Percentiles rank a stretch among this genome's conserved stretches.
These are phyloP conservation scores for Tubosaeta brunneosetosa DNA, from an alignment of 768 basidiomycete genomes.

Conservation along the genomic window DNA sequence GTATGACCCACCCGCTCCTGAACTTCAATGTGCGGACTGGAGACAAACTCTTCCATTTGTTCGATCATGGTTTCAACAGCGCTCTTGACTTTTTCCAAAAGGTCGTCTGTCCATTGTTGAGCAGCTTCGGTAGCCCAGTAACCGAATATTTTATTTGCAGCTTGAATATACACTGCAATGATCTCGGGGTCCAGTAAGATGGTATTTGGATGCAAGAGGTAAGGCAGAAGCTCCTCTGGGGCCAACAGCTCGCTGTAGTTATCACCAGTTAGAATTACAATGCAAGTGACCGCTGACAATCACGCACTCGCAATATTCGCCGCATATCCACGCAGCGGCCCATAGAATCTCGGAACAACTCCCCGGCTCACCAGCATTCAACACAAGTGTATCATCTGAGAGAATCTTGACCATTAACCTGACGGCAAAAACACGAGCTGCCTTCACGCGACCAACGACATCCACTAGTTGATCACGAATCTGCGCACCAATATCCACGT, in stretches of 20 bases:
- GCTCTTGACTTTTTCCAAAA: conserved; percentile 57
- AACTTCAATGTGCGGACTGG: conserved; percentile 74
- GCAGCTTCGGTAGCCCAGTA: conserved; percentile 76
- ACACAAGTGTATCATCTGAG: conserved; percentile 69
- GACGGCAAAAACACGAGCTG: conserved; percentile 73
- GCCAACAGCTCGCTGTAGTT: conserved; percentile 65
- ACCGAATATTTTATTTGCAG: conserved; percentile 83
- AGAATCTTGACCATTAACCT: conserved; percentile 79
- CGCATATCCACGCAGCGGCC: conserved; percentile 96
- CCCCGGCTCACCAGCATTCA: conserved; percentile 61
- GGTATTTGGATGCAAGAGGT: conserved; percentile 60
- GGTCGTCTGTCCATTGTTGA: conserved; percentile 70
- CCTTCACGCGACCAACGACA: conserved; percentile 76
- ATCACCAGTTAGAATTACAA: conserved; percentile 3
- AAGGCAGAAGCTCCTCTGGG: conserved; percentile 66
- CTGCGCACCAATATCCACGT: conserved; percentile 69
- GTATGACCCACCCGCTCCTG: conserved; percentile 76
- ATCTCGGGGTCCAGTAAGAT: conserved; percentile 58
- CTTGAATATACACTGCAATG: conserved; percentile 76
- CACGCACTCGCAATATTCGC: conserved; percentile 85
- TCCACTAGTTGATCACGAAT: conserved; percentile 86
- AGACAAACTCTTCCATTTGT: conserved; percentile 55
- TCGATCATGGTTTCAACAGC: conserved; percentile 59
- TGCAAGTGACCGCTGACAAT: background rate
- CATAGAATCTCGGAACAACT: conserved; percentile 83